These are phyloP conservation scores for Cladorrhinum sp. DNA, from an alignment of 2,329 filamentous ascomycete species.

Conservation along the genomic window DNA sequence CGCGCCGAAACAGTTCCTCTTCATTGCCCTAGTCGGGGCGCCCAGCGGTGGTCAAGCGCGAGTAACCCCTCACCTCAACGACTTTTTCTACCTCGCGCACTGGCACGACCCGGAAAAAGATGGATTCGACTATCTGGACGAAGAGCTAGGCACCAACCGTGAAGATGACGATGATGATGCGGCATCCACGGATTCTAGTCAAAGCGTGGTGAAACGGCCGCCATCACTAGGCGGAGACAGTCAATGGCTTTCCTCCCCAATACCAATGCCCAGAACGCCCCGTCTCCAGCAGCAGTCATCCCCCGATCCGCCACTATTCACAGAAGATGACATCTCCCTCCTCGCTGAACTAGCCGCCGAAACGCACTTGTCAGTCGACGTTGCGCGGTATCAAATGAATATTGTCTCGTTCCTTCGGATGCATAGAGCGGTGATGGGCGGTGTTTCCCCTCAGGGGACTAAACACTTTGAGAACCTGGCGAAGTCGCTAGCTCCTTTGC, in stretches of 20 bases:
- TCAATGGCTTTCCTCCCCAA: not conserved
- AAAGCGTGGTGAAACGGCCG: slow-evolving; percentile 44
- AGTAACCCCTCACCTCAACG: slow-evolving; percentile 63
- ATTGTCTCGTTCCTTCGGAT: slow-evolving; percentile 82
- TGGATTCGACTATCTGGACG: slow-evolving; percentile 73
- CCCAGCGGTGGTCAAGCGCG: slow-evolving; percentile 34
- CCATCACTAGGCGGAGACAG: not conserved
- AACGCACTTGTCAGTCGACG: slow-evolving; percentile 69
- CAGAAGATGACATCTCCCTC: slow-evolving; percentile 51
- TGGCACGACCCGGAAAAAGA: slow-evolving; percentile 69
- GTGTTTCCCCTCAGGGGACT: slow-evolving; percentile 75
- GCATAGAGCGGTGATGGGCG: slow-evolving; percentile 77
- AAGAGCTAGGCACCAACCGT: slow-evolving; percentile 39
- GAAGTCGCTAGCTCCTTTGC: slow-evolving; percentile 74
- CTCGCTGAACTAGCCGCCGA: slow-evolving; percentile 57
- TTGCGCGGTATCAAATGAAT: slow-evolving; percentile 82
- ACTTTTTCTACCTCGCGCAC: slow-evolving; percentile 85
- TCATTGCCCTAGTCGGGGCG: slow-evolving; percentile 66
- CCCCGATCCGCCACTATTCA: slow-evolving; percentile 23
- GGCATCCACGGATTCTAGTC: slow-evolving; percentile 36
- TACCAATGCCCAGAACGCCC: not conserved
- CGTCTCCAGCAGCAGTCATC: not conserved
- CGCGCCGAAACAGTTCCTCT: slow-evolving; percentile 74
- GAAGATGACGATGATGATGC: slow-evolving; percentile 32
- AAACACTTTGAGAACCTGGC: slow-evolving; percentile 69